phyloP scores from a whole-genome alignment of 495 filamentous ascomycete genomes.

The Podospora australis region DNA sequence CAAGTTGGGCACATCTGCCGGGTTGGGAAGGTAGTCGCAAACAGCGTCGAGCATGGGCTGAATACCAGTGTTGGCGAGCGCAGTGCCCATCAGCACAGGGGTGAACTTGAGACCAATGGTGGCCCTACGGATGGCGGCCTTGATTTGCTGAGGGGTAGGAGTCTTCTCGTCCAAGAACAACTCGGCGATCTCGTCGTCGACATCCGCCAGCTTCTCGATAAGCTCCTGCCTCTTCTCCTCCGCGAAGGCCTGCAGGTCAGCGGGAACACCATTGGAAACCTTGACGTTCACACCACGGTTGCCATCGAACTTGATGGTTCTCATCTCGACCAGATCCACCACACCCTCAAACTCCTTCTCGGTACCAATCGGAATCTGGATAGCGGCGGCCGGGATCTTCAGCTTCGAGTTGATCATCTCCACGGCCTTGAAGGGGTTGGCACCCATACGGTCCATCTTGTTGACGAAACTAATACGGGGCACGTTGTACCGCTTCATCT shows the following conservation, averaged over 20 bases:
- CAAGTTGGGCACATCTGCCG: conserved; percentile 79
- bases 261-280: conserved; percentile 73
- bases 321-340: conserved; percentile 89
- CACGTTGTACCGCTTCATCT: conserved; percentile 98
- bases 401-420: conserved; percentile 97
- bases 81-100: conserved; percentile 93
- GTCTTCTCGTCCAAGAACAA: conserved; percentile 82
- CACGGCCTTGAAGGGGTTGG: conserved; percentile 95
- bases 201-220: conserved; percentile 93
- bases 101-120: conserved; percentile 88
- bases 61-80: conserved; percentile 88
- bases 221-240: conserved; percentile 75
- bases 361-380: conserved; percentile 90
- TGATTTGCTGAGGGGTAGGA: conserved; percentile 74
- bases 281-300: conserved; percentile 62
- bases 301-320: conserved; percentile 85
- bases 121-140: conserved; percentile 79
- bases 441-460: conserved; percentile 99
- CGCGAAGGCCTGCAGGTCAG: conserved; percentile 62
- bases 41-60: conserved; percentile 98
- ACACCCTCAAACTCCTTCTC: conserved; percentile 94
- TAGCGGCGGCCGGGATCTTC: conserved; percentile 81
- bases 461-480: conserved; percentile 95
- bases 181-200: conserved; percentile 97
- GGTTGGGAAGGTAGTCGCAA: conserved; percentile 93